These are phyloP conservation scores for Porpolomopsis calyptriformis DNA, from an alignment of 768 basidiomycete genomes.

Conservation along the genomic window DNA sequence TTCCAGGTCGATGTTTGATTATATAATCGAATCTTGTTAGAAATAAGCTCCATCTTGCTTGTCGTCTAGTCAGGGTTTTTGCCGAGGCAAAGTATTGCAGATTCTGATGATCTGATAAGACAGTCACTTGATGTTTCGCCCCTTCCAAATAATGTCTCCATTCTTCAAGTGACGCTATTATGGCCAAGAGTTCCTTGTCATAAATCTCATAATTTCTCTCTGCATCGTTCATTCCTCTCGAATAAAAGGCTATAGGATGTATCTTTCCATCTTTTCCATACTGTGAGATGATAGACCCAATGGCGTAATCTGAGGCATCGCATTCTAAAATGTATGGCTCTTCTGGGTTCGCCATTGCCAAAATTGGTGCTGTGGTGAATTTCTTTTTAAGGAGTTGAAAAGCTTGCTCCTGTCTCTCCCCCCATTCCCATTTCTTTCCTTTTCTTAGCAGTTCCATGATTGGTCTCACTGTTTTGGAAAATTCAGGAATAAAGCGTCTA, in stretches of 20 bases:
- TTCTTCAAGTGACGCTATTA: slow-evolving; percentile 28
- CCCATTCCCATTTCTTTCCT: neutral
- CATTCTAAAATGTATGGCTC: slow-evolving; percentile 18
- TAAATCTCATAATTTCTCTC: slow-evolving; percentile 41
- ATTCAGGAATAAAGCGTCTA: slow-evolving; percentile 28
- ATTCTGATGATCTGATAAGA: slow-evolving; percentile 28
- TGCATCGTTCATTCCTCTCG: slow-evolving; percentile 22
- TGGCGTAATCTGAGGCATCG: slow-evolving; percentile 27
- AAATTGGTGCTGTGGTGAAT: slow-evolving; percentile 23
- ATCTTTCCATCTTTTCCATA: slow-evolving; percentile 17
- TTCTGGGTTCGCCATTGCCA: slow-evolving; percentile 22
- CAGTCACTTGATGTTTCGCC: slow-evolving; percentile 15
- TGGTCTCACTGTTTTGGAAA: slow-evolving; percentile 22
- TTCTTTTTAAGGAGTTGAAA: slow-evolving; percentile 21
- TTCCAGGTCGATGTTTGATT: slow-evolving; percentile 14
- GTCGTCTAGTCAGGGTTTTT: slow-evolving; percentile 31
- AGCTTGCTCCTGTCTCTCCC: slow-evolving; percentile 18
- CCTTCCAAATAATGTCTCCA: slow-evolving; percentile 25
- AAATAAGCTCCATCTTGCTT: slow-evolving; percentile 38
- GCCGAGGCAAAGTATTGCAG: slow-evolving; percentile 34
- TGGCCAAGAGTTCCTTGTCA: slow-evolving; percentile 42
- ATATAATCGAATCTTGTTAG: slow-evolving; percentile 15
- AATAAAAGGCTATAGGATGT: slow-evolving; percentile 32
- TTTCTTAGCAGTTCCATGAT: slow-evolving; percentile 14
- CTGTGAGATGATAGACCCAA: slow-evolving; percentile 23